phyloP scores from a whole-genome alignment of 2,329 filamentous ascomycete species.

The Cytospora mali region DNA sequence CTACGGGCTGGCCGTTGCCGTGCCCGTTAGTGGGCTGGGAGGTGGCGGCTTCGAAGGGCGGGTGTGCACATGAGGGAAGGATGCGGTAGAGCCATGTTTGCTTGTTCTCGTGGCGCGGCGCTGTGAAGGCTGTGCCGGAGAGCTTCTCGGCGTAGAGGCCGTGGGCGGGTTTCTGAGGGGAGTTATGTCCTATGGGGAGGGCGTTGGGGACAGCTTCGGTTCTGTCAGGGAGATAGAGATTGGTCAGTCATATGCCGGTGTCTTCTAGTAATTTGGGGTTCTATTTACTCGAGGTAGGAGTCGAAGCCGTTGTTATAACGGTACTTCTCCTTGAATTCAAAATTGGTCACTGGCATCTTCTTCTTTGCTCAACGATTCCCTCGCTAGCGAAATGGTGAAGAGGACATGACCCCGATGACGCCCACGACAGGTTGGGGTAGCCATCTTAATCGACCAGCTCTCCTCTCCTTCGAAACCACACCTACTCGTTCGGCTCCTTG shows the following conservation, averaged over 20 bases:
- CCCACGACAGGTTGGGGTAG: background rate
- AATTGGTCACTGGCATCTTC: slow-evolving; percentile 54
- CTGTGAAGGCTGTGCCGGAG: slow-evolving; percentile 72
- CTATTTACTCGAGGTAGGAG: slow-evolving; percentile 71
- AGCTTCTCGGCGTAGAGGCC: slow-evolving; percentile 84
- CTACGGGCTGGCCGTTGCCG: slow-evolving; percentile 32
- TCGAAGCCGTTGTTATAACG: slow-evolving; percentile 78
- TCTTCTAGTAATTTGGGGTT: background rate
- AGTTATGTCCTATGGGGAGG: slow-evolving; percentile 75
- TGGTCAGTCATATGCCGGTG: background rate
- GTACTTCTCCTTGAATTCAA: slow-evolving; percentile 61
- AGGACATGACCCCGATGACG: background rate
- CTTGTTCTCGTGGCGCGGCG: slow-evolving; percentile 68
- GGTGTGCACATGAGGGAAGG: slow-evolving; percentile 64
- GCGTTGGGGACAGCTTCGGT: slow-evolving; percentile 76
- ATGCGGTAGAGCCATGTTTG: slow-evolving; percentile 75
- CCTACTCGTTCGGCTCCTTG: slow-evolving; percentile 6
- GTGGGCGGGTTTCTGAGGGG: slow-evolving; percentile 76
- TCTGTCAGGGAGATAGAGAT: slow-evolving; percentile 45
- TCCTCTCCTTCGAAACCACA: background rate
- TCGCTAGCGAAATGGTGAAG: background rate
- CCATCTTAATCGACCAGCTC: slow-evolving; percentile 11
- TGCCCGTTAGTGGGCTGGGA: slow-evolving; percentile 29
- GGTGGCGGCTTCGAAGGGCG: slow-evolving; percentile 54
- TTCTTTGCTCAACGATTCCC: background rate